These are phyloP conservation scores for Lepidium didymum DNA, from an alignment of 345 rosid species.

Conservation along the genomic window DNA sequence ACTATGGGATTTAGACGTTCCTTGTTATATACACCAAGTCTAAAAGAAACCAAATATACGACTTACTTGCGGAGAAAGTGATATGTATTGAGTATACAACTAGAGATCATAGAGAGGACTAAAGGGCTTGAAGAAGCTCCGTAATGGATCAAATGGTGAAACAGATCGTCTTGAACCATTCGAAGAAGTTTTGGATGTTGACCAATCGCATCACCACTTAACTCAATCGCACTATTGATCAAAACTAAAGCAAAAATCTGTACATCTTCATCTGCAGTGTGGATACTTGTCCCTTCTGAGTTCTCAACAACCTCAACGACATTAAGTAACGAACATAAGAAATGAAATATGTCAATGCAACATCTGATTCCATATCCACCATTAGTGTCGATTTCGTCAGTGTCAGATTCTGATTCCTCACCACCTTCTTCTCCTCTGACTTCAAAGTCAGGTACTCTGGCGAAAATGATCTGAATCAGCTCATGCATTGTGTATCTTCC, in stretches of 20 bases:
- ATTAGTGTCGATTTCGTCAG: constrained; percentile 41
- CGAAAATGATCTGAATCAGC: constrained; percentile 62
- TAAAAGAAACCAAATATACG: neutral
- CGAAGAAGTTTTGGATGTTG: constrained; percentile 67
- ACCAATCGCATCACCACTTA: constrained; percentile 73
- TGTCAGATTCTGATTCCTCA: constrained; percentile 60
- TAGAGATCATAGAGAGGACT: constrained; percentile 78
- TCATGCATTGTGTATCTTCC: constrained; percentile 84
- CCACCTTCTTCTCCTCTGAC: constrained; percentile 33
- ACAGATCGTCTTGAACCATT: constrained; percentile 77
- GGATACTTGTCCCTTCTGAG: constrained; percentile 43
- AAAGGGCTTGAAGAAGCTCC: constrained; percentile 72
- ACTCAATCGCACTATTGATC: constrained; percentile 67
- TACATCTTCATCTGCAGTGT: constrained; percentile 62
- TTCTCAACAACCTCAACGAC: constrained; percentile 60
- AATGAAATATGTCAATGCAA: constrained; percentile 75
- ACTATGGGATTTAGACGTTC: neutral
- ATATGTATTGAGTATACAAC: constrained; percentile 75
- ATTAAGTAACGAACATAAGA: constrained; percentile 71
- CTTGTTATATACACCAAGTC: neutral
- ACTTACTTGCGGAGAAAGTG: constrained; percentile 75
- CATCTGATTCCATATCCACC: constrained; percentile 63
- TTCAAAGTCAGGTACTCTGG: constrained; percentile 62
- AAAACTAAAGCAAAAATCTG: constrained; percentile 48
- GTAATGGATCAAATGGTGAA: constrained; percentile 82